Conservation (phyloP, 768 basidiomycete genomes). For the Lyophyllum atratum region DNA sequence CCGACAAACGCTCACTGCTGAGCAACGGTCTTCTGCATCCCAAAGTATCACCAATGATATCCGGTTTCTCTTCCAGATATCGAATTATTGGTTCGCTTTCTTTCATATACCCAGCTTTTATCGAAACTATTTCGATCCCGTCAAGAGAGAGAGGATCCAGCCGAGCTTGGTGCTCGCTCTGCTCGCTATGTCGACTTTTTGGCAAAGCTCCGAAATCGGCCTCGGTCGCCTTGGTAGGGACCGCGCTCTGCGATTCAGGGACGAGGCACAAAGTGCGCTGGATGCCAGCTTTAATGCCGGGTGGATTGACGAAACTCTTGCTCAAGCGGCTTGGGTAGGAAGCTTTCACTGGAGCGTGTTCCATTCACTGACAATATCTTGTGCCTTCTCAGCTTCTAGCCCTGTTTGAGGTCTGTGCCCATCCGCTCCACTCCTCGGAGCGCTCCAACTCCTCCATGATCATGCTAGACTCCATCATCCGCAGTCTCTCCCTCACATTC, state of each 20-base stretch:
- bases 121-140: conserved; percentile 56
- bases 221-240: conserved; percentile 50
- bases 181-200: conserved; percentile 67
- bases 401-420: conserved; percentile 71
- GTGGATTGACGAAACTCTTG: conserved; percentile 74
- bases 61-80: conserved; percentile 61
- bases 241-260: conserved; percentile 59
- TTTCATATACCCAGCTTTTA: conserved; percentile 74
- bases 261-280: conserved; percentile 69
- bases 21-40: conserved; percentile 48
- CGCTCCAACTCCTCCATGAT: conserved; percentile 59
- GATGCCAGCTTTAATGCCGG: conserved; percentile 71
- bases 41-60: conserved; percentile 55
- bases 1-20: conserved; percentile 33
- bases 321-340: conserved; percentile 76
- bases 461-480: conserved; percentile 70
- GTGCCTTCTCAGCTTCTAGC: conserved; percentile 54
- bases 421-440: conserved; percentile 57
- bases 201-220: conserved; percentile 67
- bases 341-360: background rate
- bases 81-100: conserved; percentile 76
- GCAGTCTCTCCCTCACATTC: conserved; percentile 55
- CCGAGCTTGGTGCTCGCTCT: conserved; percentile 65
- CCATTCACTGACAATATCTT: background rate
- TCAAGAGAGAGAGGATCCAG: conserved; percentile 56